These are phyloP conservation scores for Ambrosiella xylebori DNA, from an alignment of 2,329 filamentous ascomycete genomes.

Conservation along the genomic window DNA sequence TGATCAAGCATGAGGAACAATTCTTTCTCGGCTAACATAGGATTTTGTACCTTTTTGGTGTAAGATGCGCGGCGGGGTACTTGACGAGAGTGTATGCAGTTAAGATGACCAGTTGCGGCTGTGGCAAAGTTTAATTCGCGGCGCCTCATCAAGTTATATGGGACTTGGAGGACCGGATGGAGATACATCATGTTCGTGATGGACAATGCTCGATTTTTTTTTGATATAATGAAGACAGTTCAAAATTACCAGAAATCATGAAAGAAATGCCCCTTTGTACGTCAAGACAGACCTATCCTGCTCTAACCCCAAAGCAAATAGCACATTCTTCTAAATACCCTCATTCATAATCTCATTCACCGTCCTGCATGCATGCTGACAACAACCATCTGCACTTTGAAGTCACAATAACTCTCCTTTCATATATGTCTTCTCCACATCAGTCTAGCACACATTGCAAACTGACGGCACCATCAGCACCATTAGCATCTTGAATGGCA, in stretches of 20 bases:
- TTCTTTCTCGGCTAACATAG: not conserved
- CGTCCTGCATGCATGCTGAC: not conserved
- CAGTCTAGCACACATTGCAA: not conserved
- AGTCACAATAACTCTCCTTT: not conserved
- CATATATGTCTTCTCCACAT: not conserved
- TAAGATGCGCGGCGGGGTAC: not conserved
- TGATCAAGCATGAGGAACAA: not conserved
- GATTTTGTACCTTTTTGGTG: not conserved
- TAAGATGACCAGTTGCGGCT: not conserved
- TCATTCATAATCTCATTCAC: not conserved
- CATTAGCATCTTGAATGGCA: not conserved
- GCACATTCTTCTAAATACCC: too few relatives aligned
- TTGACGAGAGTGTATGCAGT: not conserved
- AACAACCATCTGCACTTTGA: not conserved
- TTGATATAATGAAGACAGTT: too few relatives aligned
- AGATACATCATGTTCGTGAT: not conserved
- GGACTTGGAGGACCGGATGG: not conserved
- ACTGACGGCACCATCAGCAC: not conserved
- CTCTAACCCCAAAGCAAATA: too few relatives aligned
- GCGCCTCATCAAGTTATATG: not conserved
- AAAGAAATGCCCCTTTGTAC: too few relatives aligned
- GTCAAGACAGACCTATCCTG: too few relatives aligned
- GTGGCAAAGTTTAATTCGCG: not conserved
- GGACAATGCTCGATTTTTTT: too few relatives aligned
- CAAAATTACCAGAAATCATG: too few relatives aligned